phyloP scores from a whole-genome alignment of 2,329 filamentous ascomycete species.

The Fusarium odoratissimum region DNA sequence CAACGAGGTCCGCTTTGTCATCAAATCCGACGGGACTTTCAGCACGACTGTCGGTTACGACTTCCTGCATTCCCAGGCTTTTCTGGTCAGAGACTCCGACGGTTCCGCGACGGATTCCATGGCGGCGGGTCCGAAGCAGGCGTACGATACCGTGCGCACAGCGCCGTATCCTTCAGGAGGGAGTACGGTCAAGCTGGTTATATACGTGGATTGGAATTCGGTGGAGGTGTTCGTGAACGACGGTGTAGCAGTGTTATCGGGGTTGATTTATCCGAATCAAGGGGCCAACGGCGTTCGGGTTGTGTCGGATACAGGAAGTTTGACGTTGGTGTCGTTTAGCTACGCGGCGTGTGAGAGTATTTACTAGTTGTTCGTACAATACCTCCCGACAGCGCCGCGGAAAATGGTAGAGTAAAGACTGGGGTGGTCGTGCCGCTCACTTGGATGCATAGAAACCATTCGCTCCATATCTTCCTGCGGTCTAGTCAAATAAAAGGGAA shows the following conservation, averaged over 20 bases:
- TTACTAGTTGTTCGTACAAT: neutral
- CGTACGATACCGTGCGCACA: neutral
- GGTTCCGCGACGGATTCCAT: neutral
- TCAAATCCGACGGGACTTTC: neutral
- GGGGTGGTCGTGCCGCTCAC: too few species aligned
- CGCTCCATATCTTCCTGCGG: too few species aligned
- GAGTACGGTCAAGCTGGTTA: neutral
- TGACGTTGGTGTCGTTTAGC: neutral
- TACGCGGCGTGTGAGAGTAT: neutral
- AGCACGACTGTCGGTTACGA: neutral
- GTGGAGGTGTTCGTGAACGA: neutral
- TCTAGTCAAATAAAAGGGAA: too few species aligned
- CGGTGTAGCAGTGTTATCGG: neutral
- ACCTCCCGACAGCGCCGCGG: fast-evolving
- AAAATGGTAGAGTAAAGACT: neutral
- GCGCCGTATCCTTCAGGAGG: neutral
- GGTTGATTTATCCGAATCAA: neutral
- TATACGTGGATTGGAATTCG: neutral
- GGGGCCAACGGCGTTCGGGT: neutral
- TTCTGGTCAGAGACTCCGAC: neutral
- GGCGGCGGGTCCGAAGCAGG: neutral
- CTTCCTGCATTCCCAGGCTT: neutral
- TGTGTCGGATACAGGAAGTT: neutral
- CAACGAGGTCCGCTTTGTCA: neutral
- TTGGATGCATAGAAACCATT: too few species aligned